phyloP scores from a whole-genome alignment of 2,329 filamentous ascomycete species.

The Arthrobotrys entomopaga region DNA sequence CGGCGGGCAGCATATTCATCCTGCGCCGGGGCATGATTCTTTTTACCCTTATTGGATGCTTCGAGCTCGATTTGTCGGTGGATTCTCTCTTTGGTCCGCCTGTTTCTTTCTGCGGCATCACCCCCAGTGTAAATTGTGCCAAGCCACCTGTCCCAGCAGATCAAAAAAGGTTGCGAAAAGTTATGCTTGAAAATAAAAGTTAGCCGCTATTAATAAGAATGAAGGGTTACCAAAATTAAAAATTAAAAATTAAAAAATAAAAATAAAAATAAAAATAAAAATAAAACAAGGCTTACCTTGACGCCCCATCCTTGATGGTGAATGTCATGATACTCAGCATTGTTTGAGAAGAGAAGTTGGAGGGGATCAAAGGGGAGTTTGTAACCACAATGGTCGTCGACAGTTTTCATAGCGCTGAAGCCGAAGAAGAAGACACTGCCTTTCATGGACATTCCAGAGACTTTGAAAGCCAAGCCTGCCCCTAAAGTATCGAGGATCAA shows the following conservation, averaged over 20 bases:
- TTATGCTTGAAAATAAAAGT: slow-evolving; percentile 68
- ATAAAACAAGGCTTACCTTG: slow-evolving; percentile 69
- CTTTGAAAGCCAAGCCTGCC: slow-evolving; percentile 82
- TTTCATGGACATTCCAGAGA: slow-evolving; percentile 81
- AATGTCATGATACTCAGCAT: slow-evolving; percentile 95
- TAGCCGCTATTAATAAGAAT: slow-evolving; percentile 3
- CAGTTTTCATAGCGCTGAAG: slow-evolving; percentile 90
- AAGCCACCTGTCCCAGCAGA: slow-evolving; percentile 87
- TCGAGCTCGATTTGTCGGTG: slow-evolving; percentile 37
- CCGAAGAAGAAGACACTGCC: slow-evolving; percentile 92
- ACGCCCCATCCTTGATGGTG: slow-evolving; percentile 99
- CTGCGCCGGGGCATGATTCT: not conserved
- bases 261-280: too few relatives aligned
- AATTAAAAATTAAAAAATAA: too few relatives aligned
- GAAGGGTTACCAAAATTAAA: too few relatives aligned
- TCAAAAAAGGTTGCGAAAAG: slow-evolving; percentile 92
- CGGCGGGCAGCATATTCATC: slow-evolving; percentile 43
- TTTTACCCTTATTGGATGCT: slow-evolving; percentile 19
- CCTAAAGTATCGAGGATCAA: slow-evolving; percentile 93
- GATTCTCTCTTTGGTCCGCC: slow-evolving; percentile 58
- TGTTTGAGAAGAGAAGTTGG: slow-evolving; percentile 91
- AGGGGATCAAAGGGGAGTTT: slow-evolving; percentile 94
- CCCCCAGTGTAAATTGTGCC: slow-evolving; percentile 84
- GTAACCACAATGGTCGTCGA: slow-evolving; percentile 97
- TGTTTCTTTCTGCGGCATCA: slow-evolving; percentile 64